phyloP scores from a whole-genome alignment of 495 filamentous ascomycete species.

The Trichocladium antarcticum region DNA sequence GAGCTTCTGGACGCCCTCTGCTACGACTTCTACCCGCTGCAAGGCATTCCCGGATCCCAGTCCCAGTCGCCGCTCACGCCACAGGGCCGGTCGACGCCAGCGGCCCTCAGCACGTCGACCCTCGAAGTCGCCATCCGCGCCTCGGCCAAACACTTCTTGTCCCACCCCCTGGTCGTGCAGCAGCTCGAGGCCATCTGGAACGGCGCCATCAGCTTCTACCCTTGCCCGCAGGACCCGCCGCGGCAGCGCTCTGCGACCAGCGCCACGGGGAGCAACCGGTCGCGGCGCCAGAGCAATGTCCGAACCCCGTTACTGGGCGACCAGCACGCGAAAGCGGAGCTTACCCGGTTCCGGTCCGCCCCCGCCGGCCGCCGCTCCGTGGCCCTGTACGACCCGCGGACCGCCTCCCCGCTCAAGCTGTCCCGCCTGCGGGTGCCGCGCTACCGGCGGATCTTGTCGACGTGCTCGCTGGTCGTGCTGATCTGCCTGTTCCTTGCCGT shows the following conservation, averaged over 20 bases:
- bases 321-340: slow-evolving; percentile 31
- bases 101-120: slow-evolving; percentile 68
- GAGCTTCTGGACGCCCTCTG: slow-evolving; percentile 86
- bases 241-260: slow-evolving; percentile 31
- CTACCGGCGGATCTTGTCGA: slow-evolving; percentile 81
- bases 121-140: slow-evolving; percentile 86
- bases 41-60: slow-evolving; percentile 48
- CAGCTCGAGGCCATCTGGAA: slow-evolving; percentile 95
- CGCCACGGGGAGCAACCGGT: slow-evolving; percentile 11
- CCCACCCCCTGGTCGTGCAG: slow-evolving; percentile 80
- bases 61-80: slow-evolving; percentile 40
- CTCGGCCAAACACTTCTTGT: slow-evolving; percentile 76
- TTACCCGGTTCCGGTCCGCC: slow-evolving; percentile 18
- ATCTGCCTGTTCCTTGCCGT: slow-evolving; percentile 76
- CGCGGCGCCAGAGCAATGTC: slow-evolving; percentile 26
- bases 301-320: slow-evolving; percentile 35
- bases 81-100: slow-evolving; percentile 29
- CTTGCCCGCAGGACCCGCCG: slow-evolving; percentile 70
- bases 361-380: slow-evolving; percentile 56
- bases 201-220: slow-evolving; percentile 85
- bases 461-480: slow-evolving; percentile 67
- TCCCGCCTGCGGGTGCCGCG: slow-evolving; percentile 80
- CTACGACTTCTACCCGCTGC: slow-evolving; percentile 88
- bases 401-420: slow-evolving; percentile 82
- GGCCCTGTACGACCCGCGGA: slow-evolving; percentile 76